phyloP scores from a whole-genome alignment of 371 early-diverging fungal genomes.

The Lichtheimia corymbifera region DNA sequence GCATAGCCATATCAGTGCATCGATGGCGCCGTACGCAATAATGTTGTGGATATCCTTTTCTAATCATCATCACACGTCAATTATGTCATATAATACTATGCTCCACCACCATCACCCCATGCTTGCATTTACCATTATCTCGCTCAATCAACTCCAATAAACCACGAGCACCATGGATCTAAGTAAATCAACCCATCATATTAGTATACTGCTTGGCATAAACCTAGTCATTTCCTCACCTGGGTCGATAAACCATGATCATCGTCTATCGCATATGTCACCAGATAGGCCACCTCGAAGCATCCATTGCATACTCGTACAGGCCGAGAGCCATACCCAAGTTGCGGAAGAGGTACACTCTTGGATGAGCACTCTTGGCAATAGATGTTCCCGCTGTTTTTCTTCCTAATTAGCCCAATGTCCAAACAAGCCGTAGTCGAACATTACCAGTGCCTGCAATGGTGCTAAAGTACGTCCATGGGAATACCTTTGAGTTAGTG shows the following conservation, averaged over 20 bases:
- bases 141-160: conserved; percentile 58
- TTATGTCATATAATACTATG: too few species aligned
- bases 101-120: too few species aligned
- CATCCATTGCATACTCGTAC: conserved; percentile 65
- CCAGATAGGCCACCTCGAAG: conserved; percentile 64
- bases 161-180: conserved; percentile 69
- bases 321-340: conserved; percentile 61
- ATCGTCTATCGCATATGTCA: conserved; percentile 63
- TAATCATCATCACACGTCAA: conserved; percentile 17
- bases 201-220: neutral
- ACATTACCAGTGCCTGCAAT: conserved; percentile 66
- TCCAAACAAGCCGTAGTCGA: too few species aligned
- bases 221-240: conserved; percentile 27
- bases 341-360: conserved; percentile 60
- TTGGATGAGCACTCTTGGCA: conserved; percentile 63
- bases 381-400: conserved; percentile 61
- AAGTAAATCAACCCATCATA: neutral
- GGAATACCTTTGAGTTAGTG: neutral
- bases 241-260: conserved; percentile 63
- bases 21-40: conserved; percentile 60
- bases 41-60: conserved; percentile 55
- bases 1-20: conserved; percentile 63
- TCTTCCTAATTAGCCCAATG: neutral
- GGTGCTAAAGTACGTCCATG: conserved; percentile 45
- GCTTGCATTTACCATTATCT: conserved; percentile 45